A percentile compares a stretch with the other conserved stretches of the same genome.
phyloP scores from a whole-genome alignment of 768 basidiomycete genomes.

The Hypholoma fasciculare region DNA sequence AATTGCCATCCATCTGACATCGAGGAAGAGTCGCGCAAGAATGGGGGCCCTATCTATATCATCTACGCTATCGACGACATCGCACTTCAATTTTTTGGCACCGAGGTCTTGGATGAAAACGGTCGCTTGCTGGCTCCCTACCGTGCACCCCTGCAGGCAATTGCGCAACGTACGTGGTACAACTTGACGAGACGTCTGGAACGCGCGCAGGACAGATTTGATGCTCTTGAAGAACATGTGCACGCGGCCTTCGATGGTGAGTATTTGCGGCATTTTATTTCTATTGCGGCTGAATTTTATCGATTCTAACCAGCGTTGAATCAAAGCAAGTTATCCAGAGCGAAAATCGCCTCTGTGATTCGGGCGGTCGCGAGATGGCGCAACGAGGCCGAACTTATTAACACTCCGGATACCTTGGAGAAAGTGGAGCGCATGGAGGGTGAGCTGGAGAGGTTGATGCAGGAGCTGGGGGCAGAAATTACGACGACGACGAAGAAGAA shows the following conservation, averaged over 20 bases:
- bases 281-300: background rate
- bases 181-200: background rate
- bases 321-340: constrained; percentile 10
- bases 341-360: constrained; percentile 14
- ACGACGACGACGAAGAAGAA: background rate
- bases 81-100: constrained; percentile 10
- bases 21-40: constrained; percentile 3
- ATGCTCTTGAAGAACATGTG: background rate
- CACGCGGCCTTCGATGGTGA: constrained; percentile 10
- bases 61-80: constrained; percentile 9
- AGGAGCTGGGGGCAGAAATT: constrained; percentile 9
- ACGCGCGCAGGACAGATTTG: background rate
- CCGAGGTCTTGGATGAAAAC: constrained; percentile 2
- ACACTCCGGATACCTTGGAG: background rate
- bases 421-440: constrained; percentile 16
- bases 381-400: constrained; percentile 5
- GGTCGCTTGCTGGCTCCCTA: background rate
- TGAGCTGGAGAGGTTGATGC: constrained; percentile 18
- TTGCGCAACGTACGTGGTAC: constrained; percentile 10
- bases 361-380: constrained; percentile 21
- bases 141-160: background rate
- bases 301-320: constrained; percentile 10
- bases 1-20: constrained; percentile 11
- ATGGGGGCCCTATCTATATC: constrained; percentile 4
- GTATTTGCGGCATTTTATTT: background rate